Conservation (phyloP, 768 basidiomycete genomes). For the Lentinula sp. region DNA sequence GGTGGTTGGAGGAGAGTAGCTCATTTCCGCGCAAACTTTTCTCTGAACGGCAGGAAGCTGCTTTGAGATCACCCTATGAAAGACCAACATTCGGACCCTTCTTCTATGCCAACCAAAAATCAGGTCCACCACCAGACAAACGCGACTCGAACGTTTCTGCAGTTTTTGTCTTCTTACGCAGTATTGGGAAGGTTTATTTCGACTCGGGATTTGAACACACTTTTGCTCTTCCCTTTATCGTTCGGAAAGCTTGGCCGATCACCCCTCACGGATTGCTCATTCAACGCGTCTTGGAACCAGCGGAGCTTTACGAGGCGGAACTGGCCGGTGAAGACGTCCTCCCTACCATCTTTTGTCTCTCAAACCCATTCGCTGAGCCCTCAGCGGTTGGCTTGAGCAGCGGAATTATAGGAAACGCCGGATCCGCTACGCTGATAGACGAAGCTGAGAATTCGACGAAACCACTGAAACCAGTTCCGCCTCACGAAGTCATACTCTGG, state of each 20-base stretch:
- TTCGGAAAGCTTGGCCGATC: constrained; percentile 71
- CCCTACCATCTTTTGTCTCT: constrained; percentile 76
- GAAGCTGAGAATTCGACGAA: constrained; percentile 47
- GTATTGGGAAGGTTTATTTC: constrained; percentile 66
- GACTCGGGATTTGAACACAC: constrained; percentile 70
- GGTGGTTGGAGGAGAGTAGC: constrained; percentile 45
- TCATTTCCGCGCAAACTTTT: constrained; percentile 18
- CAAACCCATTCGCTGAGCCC: constrained; percentile 72
- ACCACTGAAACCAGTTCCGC: constrained; percentile 49
- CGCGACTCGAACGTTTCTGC: constrained; percentile 40
- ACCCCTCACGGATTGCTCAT: constrained; percentile 76
- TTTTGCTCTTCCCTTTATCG: constrained; percentile 76
- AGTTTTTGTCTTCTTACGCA: constrained; percentile 74
- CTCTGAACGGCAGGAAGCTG: constrained; percentile 21
- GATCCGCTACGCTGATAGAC: constrained; percentile 39
- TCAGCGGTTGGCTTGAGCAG: constrained; percentile 62
- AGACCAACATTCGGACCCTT: constrained; percentile 54
- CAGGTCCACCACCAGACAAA: constrained; percentile 29
- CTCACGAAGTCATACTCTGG: constrained; percentile 63
- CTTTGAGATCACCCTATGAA: constrained; percentile 19
- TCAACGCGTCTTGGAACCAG: constrained; percentile 63
- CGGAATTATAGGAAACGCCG: constrained; percentile 40
- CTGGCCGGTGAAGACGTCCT: constrained; percentile 60
- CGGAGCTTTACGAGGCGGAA: constrained; percentile 62
- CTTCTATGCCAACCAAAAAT: constrained; percentile 29